Conservation (phyloP, 2,329 filamentous ascomycete species). For the Hypoxylon sp. region DNA sequence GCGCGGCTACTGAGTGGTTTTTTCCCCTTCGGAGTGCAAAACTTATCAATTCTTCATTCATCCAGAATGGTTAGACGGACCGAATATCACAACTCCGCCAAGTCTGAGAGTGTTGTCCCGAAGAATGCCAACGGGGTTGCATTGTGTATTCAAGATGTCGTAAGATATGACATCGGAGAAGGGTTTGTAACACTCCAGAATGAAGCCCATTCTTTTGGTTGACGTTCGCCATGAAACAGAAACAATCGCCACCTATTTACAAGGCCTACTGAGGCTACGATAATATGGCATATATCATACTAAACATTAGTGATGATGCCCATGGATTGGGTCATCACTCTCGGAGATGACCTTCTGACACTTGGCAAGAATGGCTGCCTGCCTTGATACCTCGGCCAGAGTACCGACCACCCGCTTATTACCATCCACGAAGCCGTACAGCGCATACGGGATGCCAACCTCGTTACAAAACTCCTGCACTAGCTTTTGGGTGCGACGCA, state of each 20-base stretch:
- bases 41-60: constrained; percentile 36
- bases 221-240: constrained; percentile 5
- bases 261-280: constrained; percentile 21
- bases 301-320: constrained; percentile 49
- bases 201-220: constrained; percentile 15
- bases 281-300: constrained; percentile 26
- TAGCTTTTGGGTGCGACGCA: constrained; percentile 80
- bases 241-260: constrained; percentile 33
- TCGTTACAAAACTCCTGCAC: constrained; percentile 87
- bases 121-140: constrained; percentile 28
- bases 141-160: constrained; percentile 25
- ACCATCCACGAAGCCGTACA: constrained; percentile 87
- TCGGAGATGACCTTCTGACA: constrained; percentile 71
- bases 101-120: constrained; percentile 20
- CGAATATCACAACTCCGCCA: constrained; percentile 23
- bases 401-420: constrained; percentile 85
- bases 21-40: constrained; percentile 13
- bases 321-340: constrained; percentile 51
- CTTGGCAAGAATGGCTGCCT: constrained; percentile 82
- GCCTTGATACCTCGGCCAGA: constrained; percentile 83
- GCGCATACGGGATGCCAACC: constrained; percentile 85
- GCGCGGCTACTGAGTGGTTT: constrained; percentile 30
- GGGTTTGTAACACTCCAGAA: constrained; percentile 12
- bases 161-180: constrained; percentile 23
- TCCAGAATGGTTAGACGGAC: constrained; percentile 32